phyloP scores from a whole-genome alignment of 2,329 filamentous ascomycete species.

The Cucurbitaria berberidis region DNA sequence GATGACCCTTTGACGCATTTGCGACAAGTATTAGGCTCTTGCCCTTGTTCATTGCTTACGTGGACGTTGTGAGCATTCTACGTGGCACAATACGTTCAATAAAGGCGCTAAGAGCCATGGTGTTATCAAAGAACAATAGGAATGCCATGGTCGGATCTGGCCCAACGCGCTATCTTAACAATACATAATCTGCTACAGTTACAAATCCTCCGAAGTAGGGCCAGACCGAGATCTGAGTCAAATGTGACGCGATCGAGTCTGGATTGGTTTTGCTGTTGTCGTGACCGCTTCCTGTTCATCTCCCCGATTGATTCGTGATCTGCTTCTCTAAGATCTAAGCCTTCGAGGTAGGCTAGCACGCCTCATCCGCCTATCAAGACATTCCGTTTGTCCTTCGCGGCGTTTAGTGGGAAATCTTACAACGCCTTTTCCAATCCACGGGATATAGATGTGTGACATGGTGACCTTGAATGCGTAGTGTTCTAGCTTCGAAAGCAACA shows the following conservation, averaged over 20 bases:
- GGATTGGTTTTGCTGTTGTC: neutral
- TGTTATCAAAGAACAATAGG: slow-evolving; percentile 25
- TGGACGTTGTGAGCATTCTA: neutral
- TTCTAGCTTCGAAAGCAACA: slow-evolving; percentile 4
- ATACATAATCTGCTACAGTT: neutral
- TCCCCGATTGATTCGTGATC: neutral
- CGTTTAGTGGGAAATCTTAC: neutral
- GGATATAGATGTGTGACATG: neutral
- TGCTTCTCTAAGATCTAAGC: neutral
- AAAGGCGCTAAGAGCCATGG: neutral
- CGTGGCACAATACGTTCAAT: neutral
- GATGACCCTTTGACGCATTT: neutral
- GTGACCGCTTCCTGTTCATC: neutral
- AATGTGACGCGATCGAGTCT: neutral
- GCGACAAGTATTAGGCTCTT: neutral
- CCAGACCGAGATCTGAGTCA: neutral
- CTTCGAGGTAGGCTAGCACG: neutral
- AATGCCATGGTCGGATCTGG: slow-evolving; percentile 5
- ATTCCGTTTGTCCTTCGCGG: neutral
- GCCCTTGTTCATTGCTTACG: neutral
- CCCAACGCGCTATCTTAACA: neutral
- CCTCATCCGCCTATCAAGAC: neutral
- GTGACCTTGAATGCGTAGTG: neutral
- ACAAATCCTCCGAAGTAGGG: neutral
- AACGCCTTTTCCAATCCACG: neutral